Base-by-base conservation (phyloP, 768 basidiomycete species). In the Tricholoma sp. region DNA sequence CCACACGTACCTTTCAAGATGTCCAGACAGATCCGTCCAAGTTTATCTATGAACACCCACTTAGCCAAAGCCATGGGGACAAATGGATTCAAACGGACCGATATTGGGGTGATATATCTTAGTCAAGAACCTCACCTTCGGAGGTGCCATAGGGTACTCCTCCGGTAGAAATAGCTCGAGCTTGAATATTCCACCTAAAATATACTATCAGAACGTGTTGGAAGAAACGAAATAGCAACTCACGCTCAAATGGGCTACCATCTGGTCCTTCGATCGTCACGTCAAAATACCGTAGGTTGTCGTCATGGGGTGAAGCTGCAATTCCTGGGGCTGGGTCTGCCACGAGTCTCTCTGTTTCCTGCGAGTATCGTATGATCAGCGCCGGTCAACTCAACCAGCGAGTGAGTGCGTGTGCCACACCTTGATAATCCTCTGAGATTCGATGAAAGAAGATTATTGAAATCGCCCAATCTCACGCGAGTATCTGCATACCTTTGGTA, bases 61-160 rank as follows among this genome's bases (percentile, higher is more conserved):
- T 20, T 15, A 33, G 50, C 51, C 24, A 37, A 29, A 37, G 51
- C 4, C 18, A 37, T 28, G 37, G 41, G 20, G 10, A 47, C 31
- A 18, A 52, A 33, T 37, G 36, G 29, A 45, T 50, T 7, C 17
- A 24, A 48, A 73, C 91, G 66, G 68, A 97, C 96, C 96, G 75
- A 99, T 99, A 72, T 99, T 99, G 49, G 97, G 95, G 72, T 98
- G 94, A 77, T 96, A 95, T 78, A 98, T 96, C 86, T 94, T 95
- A 55, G 95, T 97, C 64, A 97, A 76, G 76, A 96, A 98, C 62
- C 96, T 82, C 56, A 99, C 97, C 75, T 99, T 99, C 20, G 97
- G 97, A 0, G 97, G 96, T 50, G 89, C 91, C 97, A 99, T 99
- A 1, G 97, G 97, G 74, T 99, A 99, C 72, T 98, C 97, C 72